Conservation (phyloP, 495 filamentous ascomycete species). For the Xylaria flabelliformis region DNA sequence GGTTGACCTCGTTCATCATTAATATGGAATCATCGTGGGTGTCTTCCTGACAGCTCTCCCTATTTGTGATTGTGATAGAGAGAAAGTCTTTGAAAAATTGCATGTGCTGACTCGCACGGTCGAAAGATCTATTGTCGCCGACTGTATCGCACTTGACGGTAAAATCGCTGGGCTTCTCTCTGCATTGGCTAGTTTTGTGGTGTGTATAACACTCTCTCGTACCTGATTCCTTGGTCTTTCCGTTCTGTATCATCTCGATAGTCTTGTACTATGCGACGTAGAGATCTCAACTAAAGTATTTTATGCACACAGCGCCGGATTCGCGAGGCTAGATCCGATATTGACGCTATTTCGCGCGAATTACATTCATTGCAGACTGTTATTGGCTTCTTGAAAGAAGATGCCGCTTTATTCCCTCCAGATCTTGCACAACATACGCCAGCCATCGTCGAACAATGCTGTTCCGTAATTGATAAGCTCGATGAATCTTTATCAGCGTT, state of each 20-base stretch:
- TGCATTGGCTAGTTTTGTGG: conserved; percentile 40
- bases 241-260: background rate
- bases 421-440: conserved; percentile 47
- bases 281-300: too few relatives aligned
- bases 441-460: conserved; percentile 45
- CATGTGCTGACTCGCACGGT: conserved; percentile 39
- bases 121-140: conserved; percentile 49
- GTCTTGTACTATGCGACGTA: too few relatives aligned
- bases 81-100: conserved; percentile 20
- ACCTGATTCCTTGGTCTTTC: background rate
- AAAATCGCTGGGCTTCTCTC: conserved; percentile 42
- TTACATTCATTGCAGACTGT: conserved; percentile 55
- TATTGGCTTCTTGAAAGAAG: conserved; percentile 53
- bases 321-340: conserved; percentile 53
- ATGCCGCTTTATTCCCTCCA: conserved; percentile 47
- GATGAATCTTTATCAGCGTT: conserved; percentile 42
- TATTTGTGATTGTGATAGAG: background rate
- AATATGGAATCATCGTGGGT: conserved; percentile 25
- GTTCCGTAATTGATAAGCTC: conserved; percentile 44
- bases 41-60: background rate
- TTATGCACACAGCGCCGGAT: conserved; percentile 41
- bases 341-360: conserved; percentile 54
- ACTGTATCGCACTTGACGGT: conserved; percentile 48
- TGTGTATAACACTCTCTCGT: too few relatives aligned
- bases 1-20: background rate